Evolutionary conservation across 2,329 filamentous ascomycete genomes (phyloP).

Genomic region (Incumbomyces delicatus): DNA sequence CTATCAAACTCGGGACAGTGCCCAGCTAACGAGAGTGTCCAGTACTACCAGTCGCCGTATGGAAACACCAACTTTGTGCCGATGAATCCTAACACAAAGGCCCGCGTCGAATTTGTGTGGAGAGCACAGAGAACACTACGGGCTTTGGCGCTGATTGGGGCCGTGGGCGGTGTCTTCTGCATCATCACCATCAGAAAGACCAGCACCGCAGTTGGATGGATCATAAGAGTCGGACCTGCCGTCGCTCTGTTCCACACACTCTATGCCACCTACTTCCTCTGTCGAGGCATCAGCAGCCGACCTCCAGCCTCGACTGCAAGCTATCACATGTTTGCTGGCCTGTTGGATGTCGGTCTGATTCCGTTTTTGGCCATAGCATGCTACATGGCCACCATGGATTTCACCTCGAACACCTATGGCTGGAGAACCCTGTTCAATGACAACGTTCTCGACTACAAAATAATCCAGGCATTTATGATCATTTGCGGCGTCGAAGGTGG

Average conservation of each 20-base stretch:
- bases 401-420: slow-evolving; percentile 30
- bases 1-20: neutral
- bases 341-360: slow-evolving; percentile 59
- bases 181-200: slow-evolving; percentile 67
- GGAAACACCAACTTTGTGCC: slow-evolving; percentile 52
- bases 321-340: slow-evolving; percentile 74
- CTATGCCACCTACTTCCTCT: slow-evolving; percentile 75
- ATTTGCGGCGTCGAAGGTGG: slow-evolving; percentile 53
- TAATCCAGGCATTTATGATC: slow-evolving; percentile 61
- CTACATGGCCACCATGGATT: slow-evolving; percentile 45
- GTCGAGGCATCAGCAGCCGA: slow-evolving; percentile 57
- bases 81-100: slow-evolving; percentile 62
- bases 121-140: slow-evolving; percentile 60
- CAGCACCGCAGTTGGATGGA: slow-evolving; percentile 57
- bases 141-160: slow-evolving; percentile 56
- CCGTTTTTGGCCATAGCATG: slow-evolving; percentile 55
- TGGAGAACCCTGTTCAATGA: slow-evolving; percentile 64
- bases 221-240: slow-evolving; percentile 66
- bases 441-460: slow-evolving; percentile 44
- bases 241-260: slow-evolving; percentile 60
- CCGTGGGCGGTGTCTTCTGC: slow-evolving; percentile 61
- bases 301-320: slow-evolving; percentile 73
- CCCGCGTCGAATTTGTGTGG: slow-evolving; percentile 59
- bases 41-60: slow-evolving; percentile 49
- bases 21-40: slow-evolving; percentile 9